Base-by-base conservation (phyloP, 129 eudicot genomes). In the Escallonia herrerae region DNA sequence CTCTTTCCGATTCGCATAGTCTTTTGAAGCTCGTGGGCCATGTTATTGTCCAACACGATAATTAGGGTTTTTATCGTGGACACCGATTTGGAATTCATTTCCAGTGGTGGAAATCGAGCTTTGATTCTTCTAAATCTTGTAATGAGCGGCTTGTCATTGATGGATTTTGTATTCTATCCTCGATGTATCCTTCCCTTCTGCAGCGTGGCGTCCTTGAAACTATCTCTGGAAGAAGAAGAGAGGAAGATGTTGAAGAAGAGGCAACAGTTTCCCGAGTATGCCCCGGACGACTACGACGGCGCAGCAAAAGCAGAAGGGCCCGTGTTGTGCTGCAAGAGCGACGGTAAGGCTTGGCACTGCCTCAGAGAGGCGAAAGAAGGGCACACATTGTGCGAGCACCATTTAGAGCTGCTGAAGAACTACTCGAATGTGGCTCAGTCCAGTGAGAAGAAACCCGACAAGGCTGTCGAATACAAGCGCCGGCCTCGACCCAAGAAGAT, bases 261-360 rank as follows among this genome's bases (percentile, higher is more conserved):
- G 33, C 33, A 22, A 22, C 33, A 22, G 33, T 22, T 22, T 22
- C 33, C 33, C 33, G 33, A 22, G 33, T 22, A 22, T 22, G 33
- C 33, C 33, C 0, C 33, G 6, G 49, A 45, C 6, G 49, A 45
- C 9, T 45, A 62, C 8, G 66, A 61, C 37, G 66, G 45, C 3
- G 66, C 13, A 2, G 46, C 4, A 15, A 68, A 52, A 44, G 64
- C 5, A 15, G 79, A 70, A 15, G 72, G 70, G 56, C 9, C 59
- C 2, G 56, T 46, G 55, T 63, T 79, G 33, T 88, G 96, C 67
- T 49, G 72, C 59, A 71, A 77, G 41, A 72, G 44, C 2, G 83
- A 82, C 46, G 82, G 67, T 2, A 71, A 84, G 64, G 85, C 82
- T 60, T 84, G 86, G 91, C 78, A 81, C 62, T 88, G 96, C 76